Evolutionary conservation across 2,329 filamentous ascomycete species (phyloP), one percentile per base, ranked within the genome.

Genomic region (Zymoseptoria ardabiliae): DNA sequence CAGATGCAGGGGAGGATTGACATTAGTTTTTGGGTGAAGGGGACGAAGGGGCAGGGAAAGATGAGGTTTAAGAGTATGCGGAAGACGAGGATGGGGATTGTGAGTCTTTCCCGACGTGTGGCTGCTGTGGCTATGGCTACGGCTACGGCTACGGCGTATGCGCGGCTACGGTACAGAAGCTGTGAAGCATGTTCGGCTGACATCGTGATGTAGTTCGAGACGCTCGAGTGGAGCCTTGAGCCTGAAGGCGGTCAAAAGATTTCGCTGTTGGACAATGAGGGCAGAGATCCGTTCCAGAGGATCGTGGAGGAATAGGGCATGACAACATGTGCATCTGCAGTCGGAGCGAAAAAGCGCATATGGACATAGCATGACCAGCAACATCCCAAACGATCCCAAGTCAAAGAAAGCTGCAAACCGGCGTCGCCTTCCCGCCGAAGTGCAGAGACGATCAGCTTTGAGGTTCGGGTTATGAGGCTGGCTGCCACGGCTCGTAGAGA

Each of bases 1-100:
- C 93, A 96, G 79, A 77, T 97, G 73, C 91, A 93, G 75, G 94
- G 94, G 22, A 81, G 85, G 68, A 96, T 99, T 73, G 82, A 97
- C 79, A 90, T 99, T 60, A 78, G 78, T 58, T 97, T 96, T 74
- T 82, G 84, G 76, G 94, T 99, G 25, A 90, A 89, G 76, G 94
- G 94, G 49, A 90, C 85, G 28, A 85, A 81, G 72, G 79, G 76
- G 59, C 77, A 80, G 66, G 94, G 86, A 7, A 81, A 85, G 71
- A 94, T 97, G 83, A 83, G 84, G 70, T 95, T 99, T 75, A 83
- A 81, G 66, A 94, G 90, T 78, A 79, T 83, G 72, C 82, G 94
- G 71, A 85, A 82, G 66, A 82, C 83, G 54, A 82, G 83, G 65
- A 83, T 83, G 73, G 82, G 83, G 28, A 80, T 74, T 72, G 81